A percentile compares a stretch with the other conserved stretches of the same genome.
Evolutionary conservation across 129 eudicot genomes (phyloP).

Genomic region (Lactuca saligna): DNA sequence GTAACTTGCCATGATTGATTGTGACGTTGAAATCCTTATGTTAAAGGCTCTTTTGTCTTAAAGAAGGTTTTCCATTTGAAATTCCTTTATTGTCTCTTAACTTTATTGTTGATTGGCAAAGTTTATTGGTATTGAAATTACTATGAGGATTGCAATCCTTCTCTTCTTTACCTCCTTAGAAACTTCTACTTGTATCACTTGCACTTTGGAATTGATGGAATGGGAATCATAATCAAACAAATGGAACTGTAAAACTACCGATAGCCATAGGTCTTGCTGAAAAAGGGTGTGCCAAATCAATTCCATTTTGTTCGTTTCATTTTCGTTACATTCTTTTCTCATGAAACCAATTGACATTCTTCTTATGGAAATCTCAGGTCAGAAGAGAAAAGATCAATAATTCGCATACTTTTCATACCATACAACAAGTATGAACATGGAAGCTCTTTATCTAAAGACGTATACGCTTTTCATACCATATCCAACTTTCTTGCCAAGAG

Average conservation of each 20-base stretch:
- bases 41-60: no score
- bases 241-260: slow-evolving; percentile 61
- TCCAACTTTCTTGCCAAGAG: slow-evolving; percentile 3
- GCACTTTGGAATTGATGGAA: not conserved
- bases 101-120: no score
- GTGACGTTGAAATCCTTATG: no score
- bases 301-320: not conserved
- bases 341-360: not conserved
- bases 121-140: no score
- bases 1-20: no score
- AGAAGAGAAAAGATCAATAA: slow-evolving; percentile 91
- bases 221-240: slow-evolving; percentile 45
- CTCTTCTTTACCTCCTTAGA: no score
- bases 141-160: no score
- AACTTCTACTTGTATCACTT: no score
- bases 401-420: no score
- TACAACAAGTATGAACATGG: slow-evolving; percentile 61
- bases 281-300: slow-evolving; percentile 50
- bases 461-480: slow-evolving; percentile 34
- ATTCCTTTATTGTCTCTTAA: no score
- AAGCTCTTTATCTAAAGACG: slow-evolving; percentile 79
- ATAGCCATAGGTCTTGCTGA: slow-evolving; percentile 94
- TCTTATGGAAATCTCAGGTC: slow-evolving; percentile 41
- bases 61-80: no score
- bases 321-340: slow-evolving; percentile 17